Evolutionary conservation across 2,329 filamentous ascomycete species (phyloP).

Genomic region (Ophiognomonia clavigignenti-juglandacearum): DNA sequence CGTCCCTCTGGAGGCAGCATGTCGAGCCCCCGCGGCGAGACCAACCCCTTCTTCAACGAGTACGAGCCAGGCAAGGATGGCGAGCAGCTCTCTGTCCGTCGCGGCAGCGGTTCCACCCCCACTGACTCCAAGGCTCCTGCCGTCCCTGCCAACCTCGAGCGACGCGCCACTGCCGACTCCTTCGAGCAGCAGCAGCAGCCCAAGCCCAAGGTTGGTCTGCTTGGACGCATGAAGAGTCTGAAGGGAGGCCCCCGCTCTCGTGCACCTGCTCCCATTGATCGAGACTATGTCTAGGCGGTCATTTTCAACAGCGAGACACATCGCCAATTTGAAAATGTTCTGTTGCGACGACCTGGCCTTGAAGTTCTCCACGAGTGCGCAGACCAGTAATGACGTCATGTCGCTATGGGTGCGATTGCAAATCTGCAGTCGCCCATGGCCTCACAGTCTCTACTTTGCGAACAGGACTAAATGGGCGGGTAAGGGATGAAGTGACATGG

Average conservation of each 20-base stretch:
- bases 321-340: not conserved
- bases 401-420: not conserved
- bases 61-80: constrained; percentile 58
- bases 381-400: not conserved
- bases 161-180: constrained; percentile 59
- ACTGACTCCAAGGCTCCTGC: constrained; percentile 42
- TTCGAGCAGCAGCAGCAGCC: constrained; percentile 34
- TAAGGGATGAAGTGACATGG: too few species aligned
- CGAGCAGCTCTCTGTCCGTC: constrained; percentile 44
- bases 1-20: constrained; percentile 24
- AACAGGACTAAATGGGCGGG: not conserved
- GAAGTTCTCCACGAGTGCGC: not conserved
- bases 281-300: constrained; percentile 7
- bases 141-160: constrained; percentile 59
- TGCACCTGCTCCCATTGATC: constrained; percentile 11
- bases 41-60: constrained; percentile 81
- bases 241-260: constrained; percentile 52
- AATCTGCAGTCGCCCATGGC: too few species aligned
- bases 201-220: constrained; percentile 54
- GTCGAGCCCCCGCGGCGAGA: constrained; percentile 37
- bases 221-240: constrained; percentile 77
- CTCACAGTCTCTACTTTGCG: not conserved
- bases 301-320: not conserved
- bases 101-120: constrained; percentile 24
- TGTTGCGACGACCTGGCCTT: not conserved